These are phyloP conservation scores for Aspergillus floridensis DNA, from an alignment of 2,329 filamentous ascomycete species.

Conservation along the genomic window DNA sequence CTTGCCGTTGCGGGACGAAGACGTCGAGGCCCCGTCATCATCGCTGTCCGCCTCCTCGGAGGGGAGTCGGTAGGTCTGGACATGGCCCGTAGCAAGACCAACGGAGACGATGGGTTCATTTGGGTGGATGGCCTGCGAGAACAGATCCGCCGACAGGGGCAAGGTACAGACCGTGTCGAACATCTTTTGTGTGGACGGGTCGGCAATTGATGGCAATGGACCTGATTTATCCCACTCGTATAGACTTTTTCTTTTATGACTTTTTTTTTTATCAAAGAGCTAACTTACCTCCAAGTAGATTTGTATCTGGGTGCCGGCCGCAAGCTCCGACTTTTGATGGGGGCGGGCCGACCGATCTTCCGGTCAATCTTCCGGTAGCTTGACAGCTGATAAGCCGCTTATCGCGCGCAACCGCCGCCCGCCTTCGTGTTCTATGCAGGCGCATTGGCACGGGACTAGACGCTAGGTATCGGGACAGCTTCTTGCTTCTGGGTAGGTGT, in stretches of 20 bases:
- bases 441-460: no score
- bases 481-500: no score
- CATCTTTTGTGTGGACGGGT: slow-evolving; percentile 52
- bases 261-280: background rate
- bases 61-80: slow-evolving; percentile 75
- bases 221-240: background rate
- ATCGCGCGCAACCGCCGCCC: background rate
- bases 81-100: slow-evolving; percentile 79
- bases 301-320: background rate
- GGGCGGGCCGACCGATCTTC: slow-evolving; percentile 25
- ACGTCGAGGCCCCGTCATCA: slow-evolving; percentile 45
- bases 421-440: background rate
- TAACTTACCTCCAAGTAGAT: background rate
- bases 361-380: slow-evolving; percentile 7
- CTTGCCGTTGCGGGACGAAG: slow-evolving; percentile 58
- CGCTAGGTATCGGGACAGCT: no score
- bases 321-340: slow-evolving; percentile 8
- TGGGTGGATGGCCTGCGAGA: slow-evolving; percentile 83
- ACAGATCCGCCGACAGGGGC: slow-evolving; percentile 80
- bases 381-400: background rate
- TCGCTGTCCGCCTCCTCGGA: slow-evolving; percentile 53
- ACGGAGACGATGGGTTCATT: slow-evolving; percentile 79
- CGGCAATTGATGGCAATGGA: slow-evolving; percentile 1
- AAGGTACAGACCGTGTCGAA: slow-evolving; percentile 91
- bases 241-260: slow-evolving; percentile 6